These are phyloP conservation scores for Periconia sp. DNA, from an alignment of 2,329 filamentous ascomycete genomes.

Conservation along the genomic window DNA sequence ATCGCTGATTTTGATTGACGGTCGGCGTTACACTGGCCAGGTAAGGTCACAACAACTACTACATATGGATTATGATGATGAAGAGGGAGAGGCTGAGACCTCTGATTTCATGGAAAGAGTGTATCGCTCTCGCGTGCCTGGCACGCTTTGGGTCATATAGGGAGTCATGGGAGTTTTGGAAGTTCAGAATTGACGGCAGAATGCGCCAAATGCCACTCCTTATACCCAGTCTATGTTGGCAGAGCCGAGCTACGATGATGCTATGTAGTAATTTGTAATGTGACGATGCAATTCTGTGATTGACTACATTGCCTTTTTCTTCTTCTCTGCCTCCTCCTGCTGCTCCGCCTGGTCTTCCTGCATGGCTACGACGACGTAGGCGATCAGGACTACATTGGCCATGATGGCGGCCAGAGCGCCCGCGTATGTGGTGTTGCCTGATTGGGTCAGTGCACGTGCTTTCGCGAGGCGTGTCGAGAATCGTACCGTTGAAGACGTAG, in stretches of 20 bases:
- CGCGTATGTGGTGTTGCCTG: constrained; percentile 87
- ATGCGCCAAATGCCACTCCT: constrained; percentile 11
- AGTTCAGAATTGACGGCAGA: not conserved
- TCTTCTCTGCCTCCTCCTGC: constrained; percentile 52
- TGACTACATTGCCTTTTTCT: constrained; percentile 47
- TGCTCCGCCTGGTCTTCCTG: constrained; percentile 73
- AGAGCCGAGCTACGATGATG: constrained; percentile 6
- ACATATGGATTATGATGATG: constrained; percentile 10
- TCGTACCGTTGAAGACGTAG: constrained; percentile 75
- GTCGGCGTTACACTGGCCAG: not conserved
- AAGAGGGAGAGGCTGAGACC: constrained; percentile 1
- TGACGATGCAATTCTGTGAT: constrained; percentile 8
- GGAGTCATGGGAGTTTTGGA: constrained; percentile 7
- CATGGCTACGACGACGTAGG: constrained; percentile 92
- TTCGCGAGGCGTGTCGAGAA: not conserved
- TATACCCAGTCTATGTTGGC: constrained; percentile 8
- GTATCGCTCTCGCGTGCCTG: not conserved
- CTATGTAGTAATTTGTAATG: constrained; percentile 38
- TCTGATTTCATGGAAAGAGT: no score
- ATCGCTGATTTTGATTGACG: constrained; percentile 2
- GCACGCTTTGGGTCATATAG: constrained; percentile 1
- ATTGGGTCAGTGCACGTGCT: constrained; percentile 1
- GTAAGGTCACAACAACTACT: not conserved
- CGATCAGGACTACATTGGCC: constrained; percentile 88
- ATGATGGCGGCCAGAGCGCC: constrained; percentile 85